These are phyloP conservation scores for Pseudomonodictys pantanalensis DNA, from an alignment of 495 filamentous ascomycete species.

Conservation along the genomic window DNA sequence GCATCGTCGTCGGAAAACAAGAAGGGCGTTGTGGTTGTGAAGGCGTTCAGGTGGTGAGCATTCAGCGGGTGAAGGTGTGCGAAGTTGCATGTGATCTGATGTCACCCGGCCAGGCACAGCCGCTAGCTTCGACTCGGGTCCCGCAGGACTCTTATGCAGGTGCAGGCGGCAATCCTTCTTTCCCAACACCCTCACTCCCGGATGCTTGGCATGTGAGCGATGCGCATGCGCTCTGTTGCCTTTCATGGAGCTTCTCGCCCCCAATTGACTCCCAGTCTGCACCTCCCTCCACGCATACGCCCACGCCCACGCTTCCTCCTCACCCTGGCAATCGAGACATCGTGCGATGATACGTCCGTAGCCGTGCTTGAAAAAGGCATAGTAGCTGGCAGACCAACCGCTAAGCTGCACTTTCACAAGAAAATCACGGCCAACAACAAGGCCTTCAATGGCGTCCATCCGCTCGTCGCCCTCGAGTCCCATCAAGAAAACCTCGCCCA, in stretches of 20 bases:
- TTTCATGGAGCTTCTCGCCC: not conserved
- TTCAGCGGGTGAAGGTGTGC: not conserved
- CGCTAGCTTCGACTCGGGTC: too few species aligned
- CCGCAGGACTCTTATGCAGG: too few species aligned
- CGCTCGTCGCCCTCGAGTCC: slow-evolving; percentile 65
- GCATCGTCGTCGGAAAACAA: slow-evolving; percentile 9
- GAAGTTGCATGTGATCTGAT: not conserved
- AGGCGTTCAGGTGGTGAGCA: not conserved
- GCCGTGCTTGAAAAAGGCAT: slow-evolving; percentile 65
- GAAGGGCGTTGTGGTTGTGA: not conserved
- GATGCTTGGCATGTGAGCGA: not conserved
- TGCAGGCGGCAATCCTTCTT: too few species aligned
- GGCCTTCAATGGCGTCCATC: slow-evolving; percentile 72
- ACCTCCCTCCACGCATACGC: not conserved
- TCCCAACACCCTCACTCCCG: not conserved
- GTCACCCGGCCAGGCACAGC: too few species aligned
- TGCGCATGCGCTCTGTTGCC: not conserved
- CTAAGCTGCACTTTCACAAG: slow-evolving; percentile 68
- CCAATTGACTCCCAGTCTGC: not conserved
- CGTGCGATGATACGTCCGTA: slow-evolving; percentile 96
- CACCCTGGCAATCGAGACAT: slow-evolving; percentile 89
- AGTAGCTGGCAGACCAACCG: slow-evolving; percentile 3
- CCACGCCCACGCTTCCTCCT: slow-evolving; percentile 48
- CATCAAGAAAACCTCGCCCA: slow-evolving; percentile 66
- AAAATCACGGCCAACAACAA: slow-evolving; percentile 77